Evolutionary conservation across 352 stramenopile genomes (phyloP), one percentile per base, ranked within the genome.

Genomic region (Phytopythium montanum): DNA sequence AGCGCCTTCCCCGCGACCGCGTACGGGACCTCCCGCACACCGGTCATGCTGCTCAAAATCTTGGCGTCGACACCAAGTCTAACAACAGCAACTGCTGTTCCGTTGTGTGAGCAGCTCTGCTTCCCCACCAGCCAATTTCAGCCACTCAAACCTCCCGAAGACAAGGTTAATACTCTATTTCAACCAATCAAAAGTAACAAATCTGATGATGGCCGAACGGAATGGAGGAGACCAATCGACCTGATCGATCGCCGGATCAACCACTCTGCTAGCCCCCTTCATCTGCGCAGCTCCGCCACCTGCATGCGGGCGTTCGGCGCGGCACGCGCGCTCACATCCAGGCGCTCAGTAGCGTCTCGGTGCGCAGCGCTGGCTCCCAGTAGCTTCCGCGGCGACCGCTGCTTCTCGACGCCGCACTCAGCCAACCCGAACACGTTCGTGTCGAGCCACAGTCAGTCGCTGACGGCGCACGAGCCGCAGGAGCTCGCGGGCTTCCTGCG

Each of bases 401-500:
- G 50, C 26, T n/a, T 77, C 46, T 68, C 65, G 25, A 72, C 59
- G 34, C 18, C 31, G 23, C 31, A 33, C 25, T 31, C 62, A 3
- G 39, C 42, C 23, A 48, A 52, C 19, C 60, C 65, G 46, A 59
- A 55, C 29, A 70, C 56, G 42, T 95, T 93, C 56, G 79, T 94
- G 59, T 94, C 87, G 66, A 85, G 74, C 56, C 86, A 94, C 70
- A 89, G 89, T 61, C 69, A 92, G 54, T 62, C 73, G 59, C 60
- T 83, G 21, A 5, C 16, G n/a, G 16, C 38, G 36, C 75, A 81
- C 50, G 79, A 93, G 52, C 72, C 82, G 13, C 70, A 66, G 42
- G 83, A 91, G 59, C 79, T 95, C 54, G 66, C 58, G 16, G 65
- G 77, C 33, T 94, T 94, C 54, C 64, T 95, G 41, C 65, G 71